Conservation (phyloP, 176 grass and related monocot species). For the Raddia guianensis region DNA sequence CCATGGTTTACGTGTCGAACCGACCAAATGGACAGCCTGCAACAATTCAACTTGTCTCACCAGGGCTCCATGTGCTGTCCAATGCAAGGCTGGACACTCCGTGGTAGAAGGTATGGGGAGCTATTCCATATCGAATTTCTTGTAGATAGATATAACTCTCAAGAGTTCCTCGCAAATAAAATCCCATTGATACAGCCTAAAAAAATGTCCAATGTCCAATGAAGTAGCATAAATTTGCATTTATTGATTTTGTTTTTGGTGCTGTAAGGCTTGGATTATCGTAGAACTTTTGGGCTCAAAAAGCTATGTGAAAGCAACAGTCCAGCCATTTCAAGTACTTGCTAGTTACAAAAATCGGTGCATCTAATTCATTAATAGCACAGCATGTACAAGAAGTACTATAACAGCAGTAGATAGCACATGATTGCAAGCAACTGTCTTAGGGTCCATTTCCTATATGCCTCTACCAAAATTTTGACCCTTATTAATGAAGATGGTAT, state of each 20-base stretch:
- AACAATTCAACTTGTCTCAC: slow-evolving; percentile 69
- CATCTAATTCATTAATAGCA: slow-evolving; percentile 50
- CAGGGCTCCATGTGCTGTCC: slow-evolving; percentile 88
- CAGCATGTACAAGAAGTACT: slow-evolving; percentile 32
- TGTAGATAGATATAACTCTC: background rate
- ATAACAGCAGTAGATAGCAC: slow-evolving; percentile 19
- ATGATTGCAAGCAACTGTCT: slow-evolving; percentile 47
- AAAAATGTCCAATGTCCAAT: background rate
- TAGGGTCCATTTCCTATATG: slow-evolving; percentile 22
- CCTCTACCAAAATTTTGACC: slow-evolving; percentile 24
- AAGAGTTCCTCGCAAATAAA: background rate
- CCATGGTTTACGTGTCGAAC: slow-evolving; percentile 87
- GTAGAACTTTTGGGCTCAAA: slow-evolving; percentile 9
- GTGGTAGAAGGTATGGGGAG: slow-evolving; percentile 76
- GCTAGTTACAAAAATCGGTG: slow-evolving; percentile 9
- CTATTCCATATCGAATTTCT: slow-evolving; percentile 19
- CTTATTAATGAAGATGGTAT: slow-evolving; percentile 16
- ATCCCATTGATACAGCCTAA: slow-evolving; percentile 16
- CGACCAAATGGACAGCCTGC: slow-evolving; percentile 66
- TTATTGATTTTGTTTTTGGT: slow-evolving; percentile 10
- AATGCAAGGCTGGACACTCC: slow-evolving; percentile 91
- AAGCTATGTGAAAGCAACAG: slow-evolving; percentile 41
- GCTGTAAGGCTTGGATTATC: background rate
- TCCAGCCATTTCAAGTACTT: slow-evolving; percentile 28
- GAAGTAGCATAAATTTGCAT: background rate